Evolutionary conservation across 1,139 yeast species (phyloP), one percentile per base, ranked within the genome.

Genomic region (Pneumocystis jirovecii): DNA sequence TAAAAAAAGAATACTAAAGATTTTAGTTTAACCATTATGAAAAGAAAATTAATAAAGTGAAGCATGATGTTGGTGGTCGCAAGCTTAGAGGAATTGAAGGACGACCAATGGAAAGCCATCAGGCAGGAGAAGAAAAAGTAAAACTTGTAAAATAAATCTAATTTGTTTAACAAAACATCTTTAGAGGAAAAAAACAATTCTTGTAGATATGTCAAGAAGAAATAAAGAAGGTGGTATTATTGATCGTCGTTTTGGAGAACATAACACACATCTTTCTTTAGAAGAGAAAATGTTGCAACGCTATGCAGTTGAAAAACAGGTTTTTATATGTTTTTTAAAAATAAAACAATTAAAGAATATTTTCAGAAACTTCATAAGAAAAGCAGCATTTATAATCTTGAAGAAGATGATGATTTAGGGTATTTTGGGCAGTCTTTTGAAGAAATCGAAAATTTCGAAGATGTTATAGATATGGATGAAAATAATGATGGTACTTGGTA

Each of bases 271-370:
- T 63, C 73, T 95, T 79, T 83, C 86, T 29, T 85, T 85, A 17
- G 98, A 95, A 75, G 97, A 93, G 72, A 89, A 87, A 74, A 91
- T 91, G 96, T 82, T 93, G 76, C 96, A 87, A 72, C 85, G 98
- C 77, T 95, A 89, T 77, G 88, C 96, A 1, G 82, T 85, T 67
- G 98, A 93, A 78, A 82, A 89, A 74, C 95, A 88, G 74, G 73
- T 79, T 35, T 17, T 50, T 34, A 44, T 37, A 59, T 66, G 37
- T 35, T 63, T 60, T 60, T 34, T 61, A 61, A 60, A 65, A 25
- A 40, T 68, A 12, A 66, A 68, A 31, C 64, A 69, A 2, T 63
- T 70, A 1, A 72, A 72, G 65, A 80, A 82, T 64, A 29, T 80
- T 29, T 68, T 70, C 6, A 83, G 80, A 71, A 78, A 78, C 67